Evolutionary conservation across 2,329 filamentous ascomycete species (phyloP), one percentile per base, ranked within the genome.

Genomic region (Penicillium crustosum): DNA sequence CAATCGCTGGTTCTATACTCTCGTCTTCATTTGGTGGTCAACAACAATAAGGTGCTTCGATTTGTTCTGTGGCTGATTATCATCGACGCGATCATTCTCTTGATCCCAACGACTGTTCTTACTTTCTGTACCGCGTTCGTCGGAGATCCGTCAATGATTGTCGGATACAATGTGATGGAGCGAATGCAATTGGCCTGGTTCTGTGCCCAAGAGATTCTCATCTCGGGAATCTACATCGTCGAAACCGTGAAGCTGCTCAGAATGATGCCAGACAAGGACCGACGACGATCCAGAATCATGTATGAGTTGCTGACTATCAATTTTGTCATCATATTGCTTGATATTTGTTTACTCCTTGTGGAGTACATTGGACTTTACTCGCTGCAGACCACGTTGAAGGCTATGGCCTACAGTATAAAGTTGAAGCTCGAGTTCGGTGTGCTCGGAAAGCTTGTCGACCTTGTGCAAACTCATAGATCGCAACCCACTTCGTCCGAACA

Each of bases 1-100:
- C 83, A 86, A 67, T 82, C 82, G 0, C 63, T 87, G n/a, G 85
- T 88, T 0, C 75, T 88, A 1, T 88, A 84, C 74, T 87, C 84
- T 0, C 80, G 85, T 8, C 78, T 88, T 1, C 84, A 87, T 64
- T 75, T 88, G 9, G 77, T 88, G n/a, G 74, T 83, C 0, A 79
- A 79, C 44, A 82, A 80, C 44, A 73, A 72, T 5, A 70, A 66
- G 0, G 66, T 82, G 2, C 71, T 87, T 3, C 78, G 77, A 21
- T 75, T 76, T 41, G 78, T 84, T 0, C 75, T 86, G 0, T 78
- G 70, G 60, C 83, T 87, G 78, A 87, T 88, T 59, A 78, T 86
- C 47, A 65, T 81, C 65, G 78, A 86, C 63, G 78, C 76, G 5
- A 51, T 85, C 42, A 61, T 85, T 25, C 72, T 85, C 25, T 79